Percentiles rank a stretch among this genome's conserved stretches.
Conservation (phyloP, 768 basidiomycete species). For the Tricholoma sp. region DNA sequence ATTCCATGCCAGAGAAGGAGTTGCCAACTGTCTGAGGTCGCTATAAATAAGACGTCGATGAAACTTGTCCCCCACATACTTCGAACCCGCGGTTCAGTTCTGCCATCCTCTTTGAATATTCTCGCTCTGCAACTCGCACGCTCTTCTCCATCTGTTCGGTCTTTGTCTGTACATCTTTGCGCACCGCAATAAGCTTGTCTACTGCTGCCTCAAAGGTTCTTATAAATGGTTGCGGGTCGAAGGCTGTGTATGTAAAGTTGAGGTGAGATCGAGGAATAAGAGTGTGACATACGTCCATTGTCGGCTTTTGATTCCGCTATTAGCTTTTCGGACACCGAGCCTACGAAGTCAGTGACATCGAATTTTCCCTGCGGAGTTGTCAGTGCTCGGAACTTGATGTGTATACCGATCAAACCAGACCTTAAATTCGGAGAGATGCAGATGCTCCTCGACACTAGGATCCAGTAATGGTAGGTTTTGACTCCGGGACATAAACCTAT, state of each 20-base stretch:
- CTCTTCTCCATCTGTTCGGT: conserved; percentile 92
- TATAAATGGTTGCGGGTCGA: conserved; percentile 91
- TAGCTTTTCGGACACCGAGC: conserved; percentile 79
- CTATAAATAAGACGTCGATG: conserved; percentile 4
- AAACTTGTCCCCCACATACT: conserved; percentile 39
- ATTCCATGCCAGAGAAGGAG: conserved; percentile 88
- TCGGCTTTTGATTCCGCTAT: conserved; percentile 81
- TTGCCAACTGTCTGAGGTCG: conserved; percentile 71
- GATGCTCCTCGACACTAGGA: conserved; percentile 46
- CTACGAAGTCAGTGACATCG: conserved; percentile 87
- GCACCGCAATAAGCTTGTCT: conserved; percentile 79
- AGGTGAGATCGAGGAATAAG: background rate
- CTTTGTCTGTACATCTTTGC: conserved; percentile 86
- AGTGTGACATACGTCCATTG: conserved; percentile 58
- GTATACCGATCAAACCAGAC: conserved; percentile 21
- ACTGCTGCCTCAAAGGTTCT: conserved; percentile 88
- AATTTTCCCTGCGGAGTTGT: conserved; percentile 67
- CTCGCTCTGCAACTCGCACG: conserved; percentile 82
- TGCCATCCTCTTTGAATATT: conserved; percentile 92
- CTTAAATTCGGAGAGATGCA: conserved; percentile 52
- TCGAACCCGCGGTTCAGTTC: conserved; percentile 94
- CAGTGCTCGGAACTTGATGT: background rate
- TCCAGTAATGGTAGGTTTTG: conserved; percentile 31
- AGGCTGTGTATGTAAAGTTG: conserved; percentile 55
- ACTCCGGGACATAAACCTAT: conserved; percentile 9